Conservation (phyloP, 2,329 filamentous ascomycete species). For the Calonectria fujianensis region DNA sequence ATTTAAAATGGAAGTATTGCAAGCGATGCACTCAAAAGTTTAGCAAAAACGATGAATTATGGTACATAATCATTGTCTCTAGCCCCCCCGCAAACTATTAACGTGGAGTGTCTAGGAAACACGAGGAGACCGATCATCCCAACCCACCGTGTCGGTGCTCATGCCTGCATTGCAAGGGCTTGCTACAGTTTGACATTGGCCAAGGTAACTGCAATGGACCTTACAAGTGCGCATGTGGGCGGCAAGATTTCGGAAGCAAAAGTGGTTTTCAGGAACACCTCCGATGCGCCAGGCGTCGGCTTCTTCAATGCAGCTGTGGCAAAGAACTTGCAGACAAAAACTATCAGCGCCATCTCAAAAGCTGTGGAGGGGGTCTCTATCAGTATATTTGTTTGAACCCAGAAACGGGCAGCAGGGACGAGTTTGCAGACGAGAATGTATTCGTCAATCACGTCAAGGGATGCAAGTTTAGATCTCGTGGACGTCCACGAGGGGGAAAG, state of each 20-base stretch:
- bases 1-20: background rate
- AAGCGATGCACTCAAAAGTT: constrained; percentile 9
- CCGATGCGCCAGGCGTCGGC: background rate
- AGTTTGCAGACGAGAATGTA: background rate
- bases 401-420: background rate
- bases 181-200: background rate
- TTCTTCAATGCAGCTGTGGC: constrained; percentile 16
- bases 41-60: background rate
- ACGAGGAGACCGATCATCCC: background rate
- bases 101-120: background rate
- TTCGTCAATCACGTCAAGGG: background rate
- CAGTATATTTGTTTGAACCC: constrained; percentile 11
- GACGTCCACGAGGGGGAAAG: background rate
- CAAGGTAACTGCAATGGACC: constrained; percentile 18
- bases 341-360: background rate
- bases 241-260: background rate
- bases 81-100: background rate
- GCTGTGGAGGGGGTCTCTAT: background rate
- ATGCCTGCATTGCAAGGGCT: background rate
- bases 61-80: background rate
- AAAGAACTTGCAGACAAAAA: background rate
- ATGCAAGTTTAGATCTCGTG: background rate
- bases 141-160: background rate
- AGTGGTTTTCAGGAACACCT: background rate
- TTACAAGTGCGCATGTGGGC: constrained; percentile 7